Base-by-base conservation (phyloP, 805 yeast genomes). In the Clavispora carvajalis region DNA sequence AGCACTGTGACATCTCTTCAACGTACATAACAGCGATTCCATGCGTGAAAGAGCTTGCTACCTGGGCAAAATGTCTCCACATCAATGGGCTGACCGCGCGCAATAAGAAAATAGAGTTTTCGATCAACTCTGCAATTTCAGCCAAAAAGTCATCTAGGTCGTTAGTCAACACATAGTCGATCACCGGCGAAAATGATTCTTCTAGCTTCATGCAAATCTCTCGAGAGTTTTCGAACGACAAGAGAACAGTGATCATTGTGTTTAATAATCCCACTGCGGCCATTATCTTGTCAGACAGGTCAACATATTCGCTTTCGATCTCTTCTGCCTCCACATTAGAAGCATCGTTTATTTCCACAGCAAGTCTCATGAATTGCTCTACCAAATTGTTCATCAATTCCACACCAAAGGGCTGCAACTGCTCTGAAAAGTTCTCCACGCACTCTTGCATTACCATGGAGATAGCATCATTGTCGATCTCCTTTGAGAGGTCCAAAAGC, bases 401-500 rank as follows among this genome's bases (percentile, higher is more conserved):
- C 21, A 57, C 56, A 4, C 63, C 63, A 34, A 58, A 57, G 6
- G 61, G 62, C 28, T 56, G 93, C 51, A 91, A 71, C 61, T 91
- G 95, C 48, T 82, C 85, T 5, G 95, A 75, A 62, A 84, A 93
- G 43, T 77, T 79, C 56, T 90, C 96, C 22, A 91, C 97, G 58
- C 93, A 83, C 53, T 90, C 96, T 68, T 91, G 98, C 83, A 91
- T 88, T 6, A 91, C 96, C 18, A 83, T 85, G 17, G 95, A 79
- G 22, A 93, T 74, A 2, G 89, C 77, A 56, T 93, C 99, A 43
- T 84, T 80, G 54, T 91, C 99, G 48, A 90, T 79, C 43, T 81
- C 80, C 54, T 86, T 82, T 4, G 95, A 81, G 34, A 91, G 64
- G 8, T 74, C 76, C 48, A 91, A 68, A 42, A 93, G 67, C 49